Percentiles rank a stretch among this genome's conserved stretches.
phyloP scores from a whole-genome alignment of 73 alveolate genomes.

The Uronychia setigera region DNA sequence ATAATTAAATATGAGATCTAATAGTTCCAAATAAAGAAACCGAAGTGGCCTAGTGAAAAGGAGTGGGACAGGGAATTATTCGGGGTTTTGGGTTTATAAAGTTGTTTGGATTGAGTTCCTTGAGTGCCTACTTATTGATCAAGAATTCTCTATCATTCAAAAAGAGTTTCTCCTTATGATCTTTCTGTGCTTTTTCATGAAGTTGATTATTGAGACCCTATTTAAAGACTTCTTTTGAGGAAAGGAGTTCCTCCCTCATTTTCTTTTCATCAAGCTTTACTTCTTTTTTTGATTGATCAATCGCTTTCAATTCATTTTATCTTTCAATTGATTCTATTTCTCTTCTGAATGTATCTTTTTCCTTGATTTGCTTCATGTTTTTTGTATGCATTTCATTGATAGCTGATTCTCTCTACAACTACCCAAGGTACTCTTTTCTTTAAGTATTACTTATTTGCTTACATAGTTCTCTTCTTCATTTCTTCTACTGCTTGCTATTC shows the following conservation, averaged over 20 bases:
- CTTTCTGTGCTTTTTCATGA: neutral
- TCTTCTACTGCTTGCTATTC: neutral
- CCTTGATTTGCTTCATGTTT: neutral
- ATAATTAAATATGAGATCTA: too few species aligned
- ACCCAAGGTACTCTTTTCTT: neutral
- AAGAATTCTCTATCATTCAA: neutral
- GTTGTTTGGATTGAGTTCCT: neutral
- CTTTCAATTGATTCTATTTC: neutral
- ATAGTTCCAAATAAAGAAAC: too few species aligned
- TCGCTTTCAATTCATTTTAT: neutral
- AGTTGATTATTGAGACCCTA: neutral
- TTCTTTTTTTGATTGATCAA: neutral
- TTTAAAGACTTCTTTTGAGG: neutral
- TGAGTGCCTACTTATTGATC: neutral
- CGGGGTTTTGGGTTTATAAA: too few species aligned
- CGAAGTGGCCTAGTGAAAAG: too few species aligned
- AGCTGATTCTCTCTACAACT: neutral
- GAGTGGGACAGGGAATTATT: too few species aligned
- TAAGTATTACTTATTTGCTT: neutral
- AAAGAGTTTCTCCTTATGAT: neutral
- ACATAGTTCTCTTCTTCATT: neutral
- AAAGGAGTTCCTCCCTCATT: neutral
- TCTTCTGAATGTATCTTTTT: neutral
- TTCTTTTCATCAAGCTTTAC: neutral
- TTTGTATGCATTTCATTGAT: neutral